Evolutionary conservation across 495 filamentous ascomycete genomes (phyloP), one percentile per base, ranked within the genome.

Genomic region (Penicillium canariense): DNA sequence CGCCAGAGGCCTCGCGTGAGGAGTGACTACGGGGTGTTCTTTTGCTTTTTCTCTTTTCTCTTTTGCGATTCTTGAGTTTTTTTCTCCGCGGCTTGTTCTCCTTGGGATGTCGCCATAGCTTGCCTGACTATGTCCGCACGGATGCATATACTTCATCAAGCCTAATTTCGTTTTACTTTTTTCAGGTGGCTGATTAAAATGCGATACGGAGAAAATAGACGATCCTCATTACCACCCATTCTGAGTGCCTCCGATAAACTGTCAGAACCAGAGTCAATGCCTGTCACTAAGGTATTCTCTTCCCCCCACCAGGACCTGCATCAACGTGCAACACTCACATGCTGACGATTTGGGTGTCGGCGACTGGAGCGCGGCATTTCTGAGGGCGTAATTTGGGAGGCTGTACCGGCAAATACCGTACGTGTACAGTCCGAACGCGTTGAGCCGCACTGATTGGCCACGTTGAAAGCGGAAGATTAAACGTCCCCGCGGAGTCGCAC

Each of bases 401-500:
- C n/a, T 28, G 25, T 30, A 47, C 9, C 12, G 25, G 14, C 22
- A 14, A 47, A 40, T 47, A 36, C 35, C 48, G n/a, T n/a, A 12
- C 23, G 40, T 23, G 18, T 44, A n/a, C 4, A 2, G 7, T 23
- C 40, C 18, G 40, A n/a, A 3, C 18, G 17, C 6, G 40, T 44
- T 32, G 30, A 32, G 6, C 30, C 8, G 40, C 40, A 17, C n/a
- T 44, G 46, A 61, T 59, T 62, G 59, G 59, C 45, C 36, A 2
- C 30, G 43, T 5, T 28, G 20, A 27, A 28, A 25, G 3, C 27
- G 34, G 48, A 31, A 51, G 53, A 63, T 56, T 53, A 38, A 26
- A 47, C 54, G 55, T 50, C 51, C 51, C 48, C 32, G 45, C 18
- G 35, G 61, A 64, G 47, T 58, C 39, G 58, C 61, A 62, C 61